These are phyloP conservation scores for Annona squamosa DNA, from an alignment of 164 flowering plant species.

Conservation along the genomic window DNA sequence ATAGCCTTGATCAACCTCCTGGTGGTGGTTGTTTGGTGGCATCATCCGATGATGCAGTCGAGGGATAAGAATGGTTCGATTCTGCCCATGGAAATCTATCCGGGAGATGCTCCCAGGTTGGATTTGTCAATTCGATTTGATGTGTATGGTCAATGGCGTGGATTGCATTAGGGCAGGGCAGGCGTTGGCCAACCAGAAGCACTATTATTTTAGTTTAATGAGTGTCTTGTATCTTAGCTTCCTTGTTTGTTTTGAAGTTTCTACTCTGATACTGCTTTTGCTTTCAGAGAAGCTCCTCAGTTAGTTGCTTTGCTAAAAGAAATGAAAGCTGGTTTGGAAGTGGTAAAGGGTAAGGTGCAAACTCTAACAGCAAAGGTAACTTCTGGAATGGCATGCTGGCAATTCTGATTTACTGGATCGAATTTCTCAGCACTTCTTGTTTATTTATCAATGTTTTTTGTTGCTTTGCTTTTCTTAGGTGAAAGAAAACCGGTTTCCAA, in stretches of 20 bases:
- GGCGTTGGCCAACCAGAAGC: neutral
- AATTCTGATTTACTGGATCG: neutral
- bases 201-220: neutral
- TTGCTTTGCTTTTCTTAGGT: constrained; percentile 33
- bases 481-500: constrained; percentile 56
- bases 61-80: neutral
- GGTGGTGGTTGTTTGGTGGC: too few species aligned
- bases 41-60: too few species aligned
- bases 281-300: constrained; percentile 56
- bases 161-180: neutral
- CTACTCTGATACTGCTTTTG: neutral
- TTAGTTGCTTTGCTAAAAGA: constrained; percentile 56
- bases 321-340: constrained; percentile 78
- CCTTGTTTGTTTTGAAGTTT: neutral
- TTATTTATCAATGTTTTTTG: neutral
- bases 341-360: constrained; percentile 55
- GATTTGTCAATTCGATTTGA: neutral
- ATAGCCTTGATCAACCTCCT: too few species aligned
- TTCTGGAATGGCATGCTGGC: neutral
- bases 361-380: constrained; percentile 55
- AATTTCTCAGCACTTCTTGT: neutral
- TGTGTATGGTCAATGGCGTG: neutral
- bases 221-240: neutral
- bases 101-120: neutral
- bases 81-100: neutral